Evolutionary conservation across 345 rosid genomes (phyloP), one percentile per base, ranked within the genome.

Genomic region (Stellera chamaejasme): DNA sequence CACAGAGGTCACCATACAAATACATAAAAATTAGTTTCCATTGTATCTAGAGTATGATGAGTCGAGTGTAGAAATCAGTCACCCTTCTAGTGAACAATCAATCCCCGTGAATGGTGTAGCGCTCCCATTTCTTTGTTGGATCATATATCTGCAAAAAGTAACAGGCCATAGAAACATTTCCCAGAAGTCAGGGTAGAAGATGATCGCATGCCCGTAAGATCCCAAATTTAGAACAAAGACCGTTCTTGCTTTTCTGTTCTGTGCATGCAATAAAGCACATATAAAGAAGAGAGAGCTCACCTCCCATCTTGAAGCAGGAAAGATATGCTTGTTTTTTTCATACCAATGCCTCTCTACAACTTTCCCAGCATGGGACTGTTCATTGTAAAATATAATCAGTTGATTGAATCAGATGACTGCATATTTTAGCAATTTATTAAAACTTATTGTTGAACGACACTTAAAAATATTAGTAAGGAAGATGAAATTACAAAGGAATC

Each of bases 271-370:
- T 32, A 32, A 32, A 32, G 3, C 2, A 32, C 39, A 32, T 32
- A 32, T 32, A 32, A 5, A 32, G 8, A 43, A 55, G 62, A 50
- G 55, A 44, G 61, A 55, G 16, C 16, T 44, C 45, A 93, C 97
- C 99, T 90, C 99, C 99, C 97, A 94, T 78, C 97, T 79, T 9
- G 97, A 94, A 75, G 97, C 97, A 28, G 99, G 99, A 67, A 94
- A 94, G 58, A 94, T 94, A 70, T 89, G 99, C 62, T 90, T 90
- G 87, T 93, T 93, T 88, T 90, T 93, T 68, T 93, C 97, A 19
- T 93, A 90, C 99, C 99, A 93, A 71, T 93, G 99, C 73, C 99
- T 87, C 85, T 93, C 99, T 28, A 89, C 97, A 23, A 94, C 99
- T 75, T 94, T 90, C 54, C 99, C 99, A 25, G 99, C 97, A 69